These are phyloP conservation scores for Mycena vitilis DNA, from an alignment of 768 basidiomycete genomes.

Conservation along the genomic window DNA sequence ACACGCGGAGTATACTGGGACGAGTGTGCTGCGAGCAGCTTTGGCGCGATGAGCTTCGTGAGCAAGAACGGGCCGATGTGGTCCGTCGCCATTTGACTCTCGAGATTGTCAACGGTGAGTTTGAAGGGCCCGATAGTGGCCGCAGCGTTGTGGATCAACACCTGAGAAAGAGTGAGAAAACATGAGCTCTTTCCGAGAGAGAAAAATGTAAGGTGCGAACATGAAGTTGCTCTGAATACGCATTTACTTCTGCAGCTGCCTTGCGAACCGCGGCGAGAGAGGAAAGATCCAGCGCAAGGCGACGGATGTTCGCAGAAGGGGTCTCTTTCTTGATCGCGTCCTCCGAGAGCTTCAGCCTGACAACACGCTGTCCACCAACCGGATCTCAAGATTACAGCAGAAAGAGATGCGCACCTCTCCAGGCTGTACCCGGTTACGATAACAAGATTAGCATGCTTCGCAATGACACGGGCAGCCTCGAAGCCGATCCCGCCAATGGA, in stretches of 20 bases:
- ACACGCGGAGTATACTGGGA: no score
- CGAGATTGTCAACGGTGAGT: no score
- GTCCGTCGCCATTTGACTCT: no score
- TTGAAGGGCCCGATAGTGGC: no score
- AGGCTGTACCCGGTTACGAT: conserved; percentile 23
- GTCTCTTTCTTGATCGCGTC: background rate
- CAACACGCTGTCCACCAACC: background rate
- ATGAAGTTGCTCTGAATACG: conserved; percentile 7
- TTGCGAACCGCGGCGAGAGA: conserved; percentile 22
- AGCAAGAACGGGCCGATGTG: no score
- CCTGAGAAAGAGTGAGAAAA: no score
- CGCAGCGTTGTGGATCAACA: no score
- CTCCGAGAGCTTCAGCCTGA: conserved; percentile 17
- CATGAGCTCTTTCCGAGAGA: no score
- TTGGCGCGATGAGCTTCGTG: no score
- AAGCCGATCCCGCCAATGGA: conserved; percentile 26
- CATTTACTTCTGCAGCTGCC: conserved; percentile 17
- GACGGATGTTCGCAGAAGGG: conserved; percentile 8
- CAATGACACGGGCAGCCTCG: conserved; percentile 20
- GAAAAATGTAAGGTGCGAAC: background rate
- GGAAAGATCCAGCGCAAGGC: conserved; percentile 20
- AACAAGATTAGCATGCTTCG: conserved; percentile 16
- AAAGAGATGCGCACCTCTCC: background rate
- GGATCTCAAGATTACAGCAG: no score
- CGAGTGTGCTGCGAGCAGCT: no score